Evolutionary conservation across 148 eudicot species (phyloP).

Genomic region (Cornus suecica): DNA sequence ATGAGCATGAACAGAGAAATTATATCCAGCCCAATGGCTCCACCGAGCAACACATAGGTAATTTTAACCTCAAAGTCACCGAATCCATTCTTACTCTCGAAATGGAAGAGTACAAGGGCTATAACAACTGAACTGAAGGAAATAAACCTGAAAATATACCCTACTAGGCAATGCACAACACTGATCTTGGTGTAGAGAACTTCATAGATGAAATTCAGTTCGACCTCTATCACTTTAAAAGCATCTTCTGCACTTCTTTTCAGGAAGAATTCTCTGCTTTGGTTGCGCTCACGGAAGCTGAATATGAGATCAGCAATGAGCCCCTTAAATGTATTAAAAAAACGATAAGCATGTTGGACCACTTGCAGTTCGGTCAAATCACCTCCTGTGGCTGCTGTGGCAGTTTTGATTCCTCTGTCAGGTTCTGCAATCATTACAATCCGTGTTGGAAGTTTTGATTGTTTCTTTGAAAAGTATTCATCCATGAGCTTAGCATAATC

Average conservation of each 20-base stretch:
- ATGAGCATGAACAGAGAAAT: constrained; percentile 27
- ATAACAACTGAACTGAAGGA: constrained; percentile 13
- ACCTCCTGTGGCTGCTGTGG: constrained; percentile 9
- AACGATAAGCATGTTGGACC: constrained; percentile 26
- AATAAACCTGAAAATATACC: constrained; percentile 21
- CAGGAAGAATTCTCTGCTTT: constrained; percentile 30
- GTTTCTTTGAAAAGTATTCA: constrained; percentile 21
- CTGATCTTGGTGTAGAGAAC: constrained; percentile 40
- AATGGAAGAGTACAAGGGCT: constrained; percentile 23
- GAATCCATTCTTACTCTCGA: constrained; percentile 5
- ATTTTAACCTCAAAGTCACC: constrained; percentile 16
- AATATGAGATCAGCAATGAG: constrained; percentile 40
- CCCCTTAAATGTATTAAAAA: constrained; percentile 39
- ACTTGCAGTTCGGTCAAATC: constrained; percentile 20
- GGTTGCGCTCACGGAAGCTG: constrained; percentile 26
- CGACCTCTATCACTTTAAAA: constrained; percentile 44
- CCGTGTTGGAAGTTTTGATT: constrained; percentile 19
- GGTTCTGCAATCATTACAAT: constrained; percentile 21
- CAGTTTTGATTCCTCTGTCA: constrained; percentile 14
- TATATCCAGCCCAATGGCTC: constrained; percentile 34
- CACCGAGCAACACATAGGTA: constrained; percentile 26
- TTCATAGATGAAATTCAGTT: constrained; percentile 50
- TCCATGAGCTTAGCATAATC: constrained; percentile 43
- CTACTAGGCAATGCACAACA: constrained; percentile 10
- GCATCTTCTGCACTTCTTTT: constrained; percentile 25